These are phyloP conservation scores for Coemansia sp. DNA, from an alignment of 192 early-diverging fungal genomes.

Conservation along the genomic window DNA sequence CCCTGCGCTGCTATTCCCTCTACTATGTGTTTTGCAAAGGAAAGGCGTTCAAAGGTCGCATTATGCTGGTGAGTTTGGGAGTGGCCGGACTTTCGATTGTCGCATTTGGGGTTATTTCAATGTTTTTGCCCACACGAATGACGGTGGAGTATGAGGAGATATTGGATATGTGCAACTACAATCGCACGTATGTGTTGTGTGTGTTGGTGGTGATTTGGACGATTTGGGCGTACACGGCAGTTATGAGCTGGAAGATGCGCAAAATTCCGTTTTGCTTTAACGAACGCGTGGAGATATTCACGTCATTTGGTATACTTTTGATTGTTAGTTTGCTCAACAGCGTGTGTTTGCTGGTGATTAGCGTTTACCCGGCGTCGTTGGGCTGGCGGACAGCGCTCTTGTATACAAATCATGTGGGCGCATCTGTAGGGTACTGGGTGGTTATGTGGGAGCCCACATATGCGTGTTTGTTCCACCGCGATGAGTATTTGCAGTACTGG, in stretches of 20 bases:
- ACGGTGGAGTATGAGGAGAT: conserved; percentile 34
- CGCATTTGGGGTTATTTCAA: conserved; percentile 36
- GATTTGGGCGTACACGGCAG: conserved; percentile 23
- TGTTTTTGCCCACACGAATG: conserved; percentile 21
- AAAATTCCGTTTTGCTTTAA: conserved; percentile 46
- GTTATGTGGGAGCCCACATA: conserved; percentile 46
- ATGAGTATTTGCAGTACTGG: conserved; percentile 46
- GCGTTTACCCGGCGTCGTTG: conserved; percentile 30
- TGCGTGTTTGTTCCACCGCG: conserved; percentile 35
- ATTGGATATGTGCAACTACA: conserved; percentile 33
- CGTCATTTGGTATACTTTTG: conserved; percentile 21
- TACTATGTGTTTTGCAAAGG: conserved; percentile 41
- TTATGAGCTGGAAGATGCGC: conserved; percentile 43
- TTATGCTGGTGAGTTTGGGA: conserved; percentile 5
- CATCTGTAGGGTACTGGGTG: conserved; percentile 33
- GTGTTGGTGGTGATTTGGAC: conserved; percentile 28
- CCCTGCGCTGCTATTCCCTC: conserved; percentile 40
- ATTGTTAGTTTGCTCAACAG: conserved; percentile 32
- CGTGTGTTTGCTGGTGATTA: conserved; percentile 21
- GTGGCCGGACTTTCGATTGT: conserved; percentile 14
- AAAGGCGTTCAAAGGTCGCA: conserved; percentile 30
- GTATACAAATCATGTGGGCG: conserved; percentile 40
- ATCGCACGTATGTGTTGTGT: conserved; percentile 13
- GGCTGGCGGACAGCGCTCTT: conserved; percentile 38
- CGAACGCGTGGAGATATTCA: conserved; percentile 24